Evolutionary conservation across 2,329 filamentous ascomycete genomes (phyloP), one percentile per base, ranked within the genome.

Genomic region (Diaporthe humulicola): DNA sequence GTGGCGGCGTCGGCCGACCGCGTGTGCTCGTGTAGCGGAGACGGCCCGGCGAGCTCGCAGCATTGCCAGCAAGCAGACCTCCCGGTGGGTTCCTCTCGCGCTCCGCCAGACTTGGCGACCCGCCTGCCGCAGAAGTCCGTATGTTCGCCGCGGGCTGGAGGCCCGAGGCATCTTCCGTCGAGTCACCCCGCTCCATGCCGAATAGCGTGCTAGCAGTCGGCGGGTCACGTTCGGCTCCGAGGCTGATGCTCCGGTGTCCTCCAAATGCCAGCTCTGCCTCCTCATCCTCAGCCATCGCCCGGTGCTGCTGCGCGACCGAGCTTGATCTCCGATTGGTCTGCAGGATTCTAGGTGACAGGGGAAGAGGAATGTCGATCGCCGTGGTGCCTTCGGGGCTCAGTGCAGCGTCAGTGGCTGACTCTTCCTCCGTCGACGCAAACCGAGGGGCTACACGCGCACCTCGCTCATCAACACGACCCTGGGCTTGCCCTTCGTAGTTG

Each of bases 321-420:
- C 91, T 94, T 1, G 93, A 91, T n/a, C 93, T 87, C 71, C 93
- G 89, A 57, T 86, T 87, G 86, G 60, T 85, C 84, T 77, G 87
- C 38, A 80, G 76, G 17, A 90, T 86, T 67, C 93, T 88, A 4
- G 93, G 93, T 0, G 93, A 95, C 1, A 92, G 86, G 0, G 93
- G 93, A 3, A 92, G 87, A 0, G 93, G 93, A 56, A 95, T 95
- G 77, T 94, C 92, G 72, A 95, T 95, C 1, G 93, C 93, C 28
- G 87, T 91, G 0, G 90, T 90, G 4, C 89, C 90, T 73, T 90
- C 85, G 70, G 87, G 85, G 15, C 85, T 88, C 38, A 84, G 75
- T 19, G 82, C 81, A 17, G 80, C 74, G 50, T 81, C 66, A 84
- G 83, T 78, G 77, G 80, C 81, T 84, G 82, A 78, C 83, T 79